Percentiles rank a stretch among this genome's conserved stretches.
These are phyloP conservation scores for Hansenula lynferdii DNA, from an alignment of 1,139 yeast genomes.

Conservation along the genomic window DNA sequence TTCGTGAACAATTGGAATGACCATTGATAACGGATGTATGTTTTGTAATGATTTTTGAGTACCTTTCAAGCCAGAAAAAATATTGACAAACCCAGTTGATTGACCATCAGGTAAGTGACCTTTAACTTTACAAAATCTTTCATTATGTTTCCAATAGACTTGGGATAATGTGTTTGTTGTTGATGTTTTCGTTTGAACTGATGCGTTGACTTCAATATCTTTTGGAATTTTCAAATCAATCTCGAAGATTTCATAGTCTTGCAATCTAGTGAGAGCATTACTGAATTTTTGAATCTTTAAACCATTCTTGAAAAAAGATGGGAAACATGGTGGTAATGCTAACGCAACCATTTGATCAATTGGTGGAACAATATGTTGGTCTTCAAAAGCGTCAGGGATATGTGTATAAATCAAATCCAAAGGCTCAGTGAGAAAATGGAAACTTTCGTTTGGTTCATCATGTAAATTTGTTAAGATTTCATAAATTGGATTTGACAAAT, in stretches of 20 bases:
- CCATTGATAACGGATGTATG: conserved; percentile 67
- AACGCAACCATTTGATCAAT: conserved; percentile 74
- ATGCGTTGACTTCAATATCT: conserved; percentile 56
- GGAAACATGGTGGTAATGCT: conserved; percentile 79
- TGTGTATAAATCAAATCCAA: conserved; percentile 75
- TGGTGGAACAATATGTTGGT: conserved; percentile 85
- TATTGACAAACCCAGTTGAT: conserved; percentile 66
- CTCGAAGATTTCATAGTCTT: conserved; percentile 76
- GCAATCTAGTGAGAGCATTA: conserved; percentile 68
- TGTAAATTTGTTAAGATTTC: conserved; percentile 29
- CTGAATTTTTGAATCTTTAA: conserved; percentile 64
- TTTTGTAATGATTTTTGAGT: conserved; percentile 53
- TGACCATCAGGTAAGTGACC: conserved; percentile 71
- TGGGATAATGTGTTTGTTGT: conserved; percentile 53
- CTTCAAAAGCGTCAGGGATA: conserved; percentile 70
- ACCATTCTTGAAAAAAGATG: conserved; percentile 63
- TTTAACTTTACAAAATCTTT: conserved; percentile 70
- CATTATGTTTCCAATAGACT: conserved; percentile 61
- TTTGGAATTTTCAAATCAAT: conserved; percentile 67
- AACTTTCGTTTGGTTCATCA: conserved; percentile 33
- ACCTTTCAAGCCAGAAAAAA: conserved; percentile 71
- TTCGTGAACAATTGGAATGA: conserved; percentile 72
- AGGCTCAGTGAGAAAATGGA: conserved; percentile 79
- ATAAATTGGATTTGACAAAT: conserved; percentile 44
- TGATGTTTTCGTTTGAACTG: conserved; percentile 19